A percentile compares a stretch with the other conserved stretches of the same genome.
These are phyloP conservation scores for Talaromyces thailandensis DNA, from an alignment of 495 filamentous ascomycete genomes.

Conservation along the genomic window DNA sequence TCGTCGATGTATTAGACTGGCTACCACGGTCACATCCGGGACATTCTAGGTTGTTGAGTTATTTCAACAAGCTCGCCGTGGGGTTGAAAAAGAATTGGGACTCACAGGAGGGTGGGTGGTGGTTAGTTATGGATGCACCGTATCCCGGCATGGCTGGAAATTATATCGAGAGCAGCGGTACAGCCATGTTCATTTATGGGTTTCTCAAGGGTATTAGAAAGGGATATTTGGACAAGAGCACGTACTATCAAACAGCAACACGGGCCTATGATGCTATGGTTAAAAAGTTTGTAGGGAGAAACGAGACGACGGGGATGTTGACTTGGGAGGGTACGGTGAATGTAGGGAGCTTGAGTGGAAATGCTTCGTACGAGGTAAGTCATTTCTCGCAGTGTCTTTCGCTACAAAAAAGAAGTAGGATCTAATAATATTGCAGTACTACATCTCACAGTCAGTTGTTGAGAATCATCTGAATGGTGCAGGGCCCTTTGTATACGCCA, in stretches of 20 bases:
- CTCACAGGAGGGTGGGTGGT: neutral
- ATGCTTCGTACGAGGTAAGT: neutral
- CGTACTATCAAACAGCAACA: neutral
- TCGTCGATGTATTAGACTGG: constrained; percentile 44
- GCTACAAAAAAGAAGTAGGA: neutral
- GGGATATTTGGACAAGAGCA: neutral
- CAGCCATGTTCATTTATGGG: constrained; percentile 50
- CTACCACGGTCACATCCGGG: neutral
- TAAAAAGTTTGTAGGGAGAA: neutral
- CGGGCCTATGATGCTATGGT: neutral
- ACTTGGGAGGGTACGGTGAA: neutral
- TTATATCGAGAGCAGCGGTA: constrained; percentile 52
- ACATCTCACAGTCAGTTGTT: neutral
- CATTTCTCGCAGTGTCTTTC: neutral
- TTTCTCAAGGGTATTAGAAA: constrained; percentile 9
- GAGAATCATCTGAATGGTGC: neutral
- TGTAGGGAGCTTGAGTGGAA: neutral
- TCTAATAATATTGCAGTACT: neutral
- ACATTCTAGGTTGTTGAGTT: neutral
- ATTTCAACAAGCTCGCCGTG: neutral
- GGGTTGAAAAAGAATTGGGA: neutral
- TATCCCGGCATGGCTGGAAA: neutral
- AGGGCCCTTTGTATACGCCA: neutral
- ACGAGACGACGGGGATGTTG: neutral
- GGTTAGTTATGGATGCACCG: neutral